Percentiles rank a stretch among this genome's conserved stretches.
These are phyloP conservation scores for Chimonanthus salicifolius DNA, from an alignment of 164 flowering plant species.

Conservation along the genomic window DNA sequence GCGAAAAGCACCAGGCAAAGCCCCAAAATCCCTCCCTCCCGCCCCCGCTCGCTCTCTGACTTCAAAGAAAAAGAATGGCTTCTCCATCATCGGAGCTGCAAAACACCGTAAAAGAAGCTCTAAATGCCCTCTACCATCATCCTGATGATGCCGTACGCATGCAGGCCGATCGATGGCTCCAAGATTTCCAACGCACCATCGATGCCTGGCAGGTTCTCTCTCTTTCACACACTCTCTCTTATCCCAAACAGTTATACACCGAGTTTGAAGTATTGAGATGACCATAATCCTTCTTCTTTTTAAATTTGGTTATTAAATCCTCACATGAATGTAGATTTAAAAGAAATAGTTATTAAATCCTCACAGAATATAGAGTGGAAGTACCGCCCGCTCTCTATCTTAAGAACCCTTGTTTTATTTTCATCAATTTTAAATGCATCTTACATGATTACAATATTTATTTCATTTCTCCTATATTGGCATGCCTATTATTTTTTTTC, in stretches of 20 bases:
- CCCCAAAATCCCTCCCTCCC: neutral
- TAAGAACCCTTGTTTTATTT: no score
- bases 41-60: neutral
- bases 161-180: constrained; percentile 99
- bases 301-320: neutral
- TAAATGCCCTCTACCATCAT: constrained; percentile 87
- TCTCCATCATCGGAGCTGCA: constrained; percentile 49
- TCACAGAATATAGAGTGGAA: neutral
- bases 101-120: constrained; percentile 95
- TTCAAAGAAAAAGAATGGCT: constrained; percentile 3
- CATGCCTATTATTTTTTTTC: no score
- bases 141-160: constrained; percentile 78
- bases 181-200: constrained; percentile 84
- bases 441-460: no score
- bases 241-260: no score
- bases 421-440: no score
- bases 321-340: neutral
- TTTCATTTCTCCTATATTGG: no score
- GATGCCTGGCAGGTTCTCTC: constrained; percentile 95
- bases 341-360: neutral
- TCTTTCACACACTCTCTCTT: neutral
- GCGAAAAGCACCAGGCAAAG: neutral
- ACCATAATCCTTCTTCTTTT: neutral
- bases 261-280: no score
- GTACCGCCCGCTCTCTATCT: neutral